A percentile compares a stretch with the other conserved stretches of the same genome.
Conservation (phyloP, 768 basidiomycete species). For the Sarcomyxa edulis region DNA sequence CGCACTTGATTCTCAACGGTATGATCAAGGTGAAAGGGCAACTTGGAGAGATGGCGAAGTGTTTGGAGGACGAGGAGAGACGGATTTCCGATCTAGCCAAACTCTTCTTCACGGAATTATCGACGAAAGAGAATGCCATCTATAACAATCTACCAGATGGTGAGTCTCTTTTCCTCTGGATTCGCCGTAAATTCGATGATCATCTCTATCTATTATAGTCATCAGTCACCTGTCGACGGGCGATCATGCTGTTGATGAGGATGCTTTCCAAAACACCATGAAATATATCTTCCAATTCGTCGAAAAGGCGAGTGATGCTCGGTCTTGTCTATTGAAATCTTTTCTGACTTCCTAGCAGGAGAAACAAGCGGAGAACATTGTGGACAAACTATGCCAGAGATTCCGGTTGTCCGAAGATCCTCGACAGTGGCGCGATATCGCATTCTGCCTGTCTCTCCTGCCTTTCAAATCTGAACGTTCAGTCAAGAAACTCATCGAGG, state of each 20-base stretch:
- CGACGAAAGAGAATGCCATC: constrained; percentile 97
- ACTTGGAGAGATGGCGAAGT: constrained; percentile 99
- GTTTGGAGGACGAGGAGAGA: constrained; percentile 85
- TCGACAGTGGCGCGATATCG: constrained; percentile 96
- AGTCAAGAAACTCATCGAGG: constrained; percentile 94
- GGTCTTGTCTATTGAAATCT: neutral
- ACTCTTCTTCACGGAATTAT: constrained; percentile 93
- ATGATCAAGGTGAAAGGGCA: constrained; percentile 99
- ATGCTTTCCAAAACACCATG: constrained; percentile 88
- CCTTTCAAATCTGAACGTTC: constrained; percentile 98
- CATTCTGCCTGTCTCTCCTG: constrained; percentile 88
- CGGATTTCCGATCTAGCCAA: constrained; percentile 94
- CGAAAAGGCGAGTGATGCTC: constrained; percentile 66
- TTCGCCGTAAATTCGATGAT: constrained; percentile 6
- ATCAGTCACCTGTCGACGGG: constrained; percentile 94
- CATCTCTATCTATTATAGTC: constrained; percentile 42
- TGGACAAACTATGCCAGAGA: constrained; percentile 96
- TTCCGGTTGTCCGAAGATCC: constrained; percentile 86
- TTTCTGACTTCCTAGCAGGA: constrained; percentile 47
- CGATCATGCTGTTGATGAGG: constrained; percentile 87
- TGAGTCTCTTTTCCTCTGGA: constrained; percentile 24
- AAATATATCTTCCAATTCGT: constrained; percentile 95
- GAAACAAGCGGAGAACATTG: constrained; percentile 96
- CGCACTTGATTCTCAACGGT: constrained; percentile 93
- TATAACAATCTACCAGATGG: constrained; percentile 98